phyloP scores from a whole-genome alignment of 139 green algal species.

The Auxenochlorella pyrenoidosa region DNA sequence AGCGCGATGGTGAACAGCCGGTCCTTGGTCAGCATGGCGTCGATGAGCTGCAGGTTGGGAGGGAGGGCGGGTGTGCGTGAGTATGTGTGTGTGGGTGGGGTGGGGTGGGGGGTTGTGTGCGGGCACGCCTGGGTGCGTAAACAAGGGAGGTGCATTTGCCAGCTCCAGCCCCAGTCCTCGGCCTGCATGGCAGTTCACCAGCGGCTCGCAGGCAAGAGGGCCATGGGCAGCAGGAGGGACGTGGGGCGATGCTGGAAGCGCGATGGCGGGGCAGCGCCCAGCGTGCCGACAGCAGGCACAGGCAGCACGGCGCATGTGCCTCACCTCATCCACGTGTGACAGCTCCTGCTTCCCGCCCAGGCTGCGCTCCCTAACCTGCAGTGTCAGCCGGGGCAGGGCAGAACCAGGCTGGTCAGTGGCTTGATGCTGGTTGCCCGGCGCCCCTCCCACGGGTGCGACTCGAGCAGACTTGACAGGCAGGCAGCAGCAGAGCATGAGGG shows the following conservation, averaged over 20 bases:
- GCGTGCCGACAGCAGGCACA: too few species aligned
- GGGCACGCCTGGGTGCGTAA: neutral
- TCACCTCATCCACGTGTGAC: slow-evolving; percentile 86
- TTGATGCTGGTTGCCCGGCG: neutral
- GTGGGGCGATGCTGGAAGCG: too few species aligned
- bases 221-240: too few species aligned
- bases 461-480: too few species aligned
- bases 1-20: slow-evolving; percentile 95
- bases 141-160: neutral
- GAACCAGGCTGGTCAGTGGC: neutral
- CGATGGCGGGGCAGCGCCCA: too few species aligned
- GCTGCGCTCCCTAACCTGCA: slow-evolving; percentile 46
- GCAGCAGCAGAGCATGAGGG: too few species aligned
- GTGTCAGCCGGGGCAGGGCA: too few species aligned
- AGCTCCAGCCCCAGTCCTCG: too few species aligned
- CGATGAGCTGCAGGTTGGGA: slow-evolving; percentile 61
- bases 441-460: too few species aligned
- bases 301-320: neutral
- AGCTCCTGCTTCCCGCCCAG: slow-evolving; percentile 78
- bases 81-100: neutral
- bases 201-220: too few species aligned
- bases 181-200: too few species aligned
- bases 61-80: neutral
- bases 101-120: neutral
- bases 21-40: slow-evolving; percentile 91